Evolutionary conservation across 495 filamentous ascomycete species (phyloP).

Genomic region (Cladorrhinum samala): DNA sequence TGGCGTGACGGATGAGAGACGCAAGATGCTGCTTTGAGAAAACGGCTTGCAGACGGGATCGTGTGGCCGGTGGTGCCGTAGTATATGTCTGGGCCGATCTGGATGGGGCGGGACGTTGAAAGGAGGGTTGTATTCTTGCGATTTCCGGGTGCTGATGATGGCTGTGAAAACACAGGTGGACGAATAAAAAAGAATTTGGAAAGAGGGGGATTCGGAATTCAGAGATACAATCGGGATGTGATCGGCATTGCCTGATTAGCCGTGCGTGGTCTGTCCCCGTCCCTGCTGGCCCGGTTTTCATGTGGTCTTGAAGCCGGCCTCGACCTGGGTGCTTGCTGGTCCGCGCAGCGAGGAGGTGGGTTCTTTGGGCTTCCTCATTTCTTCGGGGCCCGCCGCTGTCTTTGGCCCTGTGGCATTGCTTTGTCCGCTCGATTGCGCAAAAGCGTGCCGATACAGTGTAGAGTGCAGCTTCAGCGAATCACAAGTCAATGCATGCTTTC

Average conservation of each 20-base stretch:
- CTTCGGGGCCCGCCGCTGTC: no score
- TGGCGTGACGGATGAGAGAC: neutral
- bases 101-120: neutral
- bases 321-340: conserved; percentile 1
- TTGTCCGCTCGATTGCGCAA: neutral
- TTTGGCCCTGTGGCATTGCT: neutral
- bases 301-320: conserved; percentile 2
- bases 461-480: neutral
- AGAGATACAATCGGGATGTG: neutral
- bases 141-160: no score
- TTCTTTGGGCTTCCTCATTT: neutral
- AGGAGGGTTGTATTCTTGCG: no score
- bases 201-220: neutral
- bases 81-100: no score
- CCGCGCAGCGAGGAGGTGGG: neutral
- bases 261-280: neutral
- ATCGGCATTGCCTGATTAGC: conserved; percentile 14
- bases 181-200: conserved; percentile 3
- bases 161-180: no score
- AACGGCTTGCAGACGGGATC: neutral
- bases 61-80: no score
- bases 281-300: conserved; percentile 1
- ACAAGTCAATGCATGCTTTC: no score
- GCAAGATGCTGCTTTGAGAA: neutral
- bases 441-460: neutral